Evolutionary conservation across 2,329 filamentous ascomycete genomes (phyloP).

Genomic region (Sphaerostilbella broomeana): DNA sequence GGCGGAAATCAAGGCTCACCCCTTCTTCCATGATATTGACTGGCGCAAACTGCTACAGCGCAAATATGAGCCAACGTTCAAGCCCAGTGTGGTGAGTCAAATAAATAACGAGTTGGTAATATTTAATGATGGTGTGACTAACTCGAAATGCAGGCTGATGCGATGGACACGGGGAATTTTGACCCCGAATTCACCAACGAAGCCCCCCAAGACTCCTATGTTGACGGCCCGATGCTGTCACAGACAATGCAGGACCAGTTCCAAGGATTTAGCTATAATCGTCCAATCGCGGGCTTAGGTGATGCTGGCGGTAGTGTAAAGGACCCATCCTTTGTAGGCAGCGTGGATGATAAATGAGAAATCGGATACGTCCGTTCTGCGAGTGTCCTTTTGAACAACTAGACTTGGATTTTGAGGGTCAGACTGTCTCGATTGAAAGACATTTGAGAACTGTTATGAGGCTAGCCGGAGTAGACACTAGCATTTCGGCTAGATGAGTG

Average conservation of each 20-base stretch:
- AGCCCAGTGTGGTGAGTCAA: constrained; percentile 82
- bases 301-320: constrained; percentile 92
- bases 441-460: no score
- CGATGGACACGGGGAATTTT: constrained; percentile 88
- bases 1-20: constrained; percentile 96
- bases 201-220: constrained; percentile 83
- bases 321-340: constrained; percentile 67
- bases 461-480: no score
- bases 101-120: no score
- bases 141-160: constrained; percentile 55
- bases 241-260: constrained; percentile 96
- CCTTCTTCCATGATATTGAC: constrained; percentile 98
- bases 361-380: constrained; percentile 1
- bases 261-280: constrained; percentile 93
- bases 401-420: constrained; percentile 6
- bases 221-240: constrained; percentile 86
- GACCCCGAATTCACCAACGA: constrained; percentile 88
- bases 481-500: neutral
- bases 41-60: constrained; percentile 96
- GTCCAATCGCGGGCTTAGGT: constrained; percentile 84
- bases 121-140: neutral
- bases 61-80: constrained; percentile 97
- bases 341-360: constrained; percentile 43
- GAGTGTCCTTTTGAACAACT: constrained; percentile 11
- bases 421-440: neutral